Conservation (phyloP, 1,139 yeast species). For the Geotrichum restrictum region DNA sequence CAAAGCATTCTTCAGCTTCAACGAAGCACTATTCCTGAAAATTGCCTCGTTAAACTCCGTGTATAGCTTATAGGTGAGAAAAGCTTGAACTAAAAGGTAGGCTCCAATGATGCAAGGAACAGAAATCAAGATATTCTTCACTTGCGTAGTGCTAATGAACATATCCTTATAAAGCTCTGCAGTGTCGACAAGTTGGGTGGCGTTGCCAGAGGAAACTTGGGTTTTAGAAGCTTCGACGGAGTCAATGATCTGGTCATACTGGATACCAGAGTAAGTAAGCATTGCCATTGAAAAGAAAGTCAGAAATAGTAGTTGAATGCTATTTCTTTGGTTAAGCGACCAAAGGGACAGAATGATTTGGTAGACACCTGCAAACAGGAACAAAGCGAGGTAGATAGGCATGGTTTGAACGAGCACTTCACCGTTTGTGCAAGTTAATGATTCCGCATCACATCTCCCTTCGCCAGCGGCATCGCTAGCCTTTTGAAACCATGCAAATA, state of each 20-base stretch:
- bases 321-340: conserved; percentile 46
- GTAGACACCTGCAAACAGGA: conserved; percentile 46
- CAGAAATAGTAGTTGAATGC: conserved; percentile 43
- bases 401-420: conserved; percentile 33
- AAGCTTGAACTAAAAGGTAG: conserved; percentile 41
- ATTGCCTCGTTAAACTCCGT: conserved; percentile 49
- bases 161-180: too few relatives aligned
- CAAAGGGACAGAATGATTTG: conserved; percentile 44
- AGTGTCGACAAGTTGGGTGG: too few relatives aligned
- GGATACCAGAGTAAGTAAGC: conserved; percentile 51
- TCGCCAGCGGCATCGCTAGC: conserved; percentile 27
- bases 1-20: conserved; percentile 43
- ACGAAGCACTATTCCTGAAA: conserved; percentile 52
- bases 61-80: conserved; percentile 41
- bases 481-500: conserved; percentile 25
- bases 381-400: conserved; percentile 44
- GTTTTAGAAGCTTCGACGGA: conserved; percentile 37
- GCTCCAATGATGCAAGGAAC: conserved; percentile 46
- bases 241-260: conserved; percentile 45
- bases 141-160: conserved; percentile 26
- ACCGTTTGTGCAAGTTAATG: conserved; percentile 23
- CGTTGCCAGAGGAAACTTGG: too few relatives aligned
- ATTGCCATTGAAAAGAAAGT: conserved; percentile 48
- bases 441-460: conserved; percentile 31
- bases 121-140: conserved; percentile 42